Conservation (phyloP, 2,329 filamentous ascomycete species). For the Seiridium unicorne region DNA sequence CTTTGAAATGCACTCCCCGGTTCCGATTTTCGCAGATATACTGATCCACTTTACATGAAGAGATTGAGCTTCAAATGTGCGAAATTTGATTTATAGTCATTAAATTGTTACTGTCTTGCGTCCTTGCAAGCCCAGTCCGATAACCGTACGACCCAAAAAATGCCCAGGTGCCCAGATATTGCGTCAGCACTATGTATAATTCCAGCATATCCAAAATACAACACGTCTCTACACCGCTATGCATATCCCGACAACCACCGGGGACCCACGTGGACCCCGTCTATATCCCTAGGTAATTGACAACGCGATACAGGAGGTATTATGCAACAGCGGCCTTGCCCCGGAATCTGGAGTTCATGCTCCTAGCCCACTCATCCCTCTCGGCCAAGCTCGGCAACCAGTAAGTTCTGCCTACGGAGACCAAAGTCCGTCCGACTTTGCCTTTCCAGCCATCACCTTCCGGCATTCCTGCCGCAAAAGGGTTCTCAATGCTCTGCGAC, state of each 20-base stretch:
- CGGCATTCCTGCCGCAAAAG: conserved; percentile 66
- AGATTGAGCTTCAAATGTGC: too few species aligned
- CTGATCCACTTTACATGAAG: too few species aligned
- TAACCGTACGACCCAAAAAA: neutral
- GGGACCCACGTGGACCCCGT: neutral
- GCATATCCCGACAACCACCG: neutral
- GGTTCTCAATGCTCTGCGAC: conserved; percentile 51
- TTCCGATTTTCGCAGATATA: too few species aligned
- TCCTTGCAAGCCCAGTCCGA: neutral
- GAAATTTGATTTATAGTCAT: too few species aligned
- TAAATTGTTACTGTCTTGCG: too few species aligned
- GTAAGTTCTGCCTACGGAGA: conserved; percentile 70
- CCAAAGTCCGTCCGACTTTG: conserved; percentile 74
- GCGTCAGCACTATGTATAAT: neutral
- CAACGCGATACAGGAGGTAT: neutral
- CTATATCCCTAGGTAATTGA: neutral
- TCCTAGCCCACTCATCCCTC: conserved; percentile 67
- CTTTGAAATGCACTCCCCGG: too few species aligned
- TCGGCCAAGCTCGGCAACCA: conserved; percentile 72
- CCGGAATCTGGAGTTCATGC: conserved; percentile 58
- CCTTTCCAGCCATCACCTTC: conserved; percentile 79
- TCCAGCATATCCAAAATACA: neutral
- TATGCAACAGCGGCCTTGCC: conserved; percentile 8
- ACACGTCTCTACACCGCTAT: neutral
- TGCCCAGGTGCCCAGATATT: neutral